A percentile compares a stretch with the other conserved stretches of the same genome.
These are phyloP conservation scores for Drosera spatulata DNA, from an alignment of 179 eudicot species.

Conservation along the genomic window DNA sequence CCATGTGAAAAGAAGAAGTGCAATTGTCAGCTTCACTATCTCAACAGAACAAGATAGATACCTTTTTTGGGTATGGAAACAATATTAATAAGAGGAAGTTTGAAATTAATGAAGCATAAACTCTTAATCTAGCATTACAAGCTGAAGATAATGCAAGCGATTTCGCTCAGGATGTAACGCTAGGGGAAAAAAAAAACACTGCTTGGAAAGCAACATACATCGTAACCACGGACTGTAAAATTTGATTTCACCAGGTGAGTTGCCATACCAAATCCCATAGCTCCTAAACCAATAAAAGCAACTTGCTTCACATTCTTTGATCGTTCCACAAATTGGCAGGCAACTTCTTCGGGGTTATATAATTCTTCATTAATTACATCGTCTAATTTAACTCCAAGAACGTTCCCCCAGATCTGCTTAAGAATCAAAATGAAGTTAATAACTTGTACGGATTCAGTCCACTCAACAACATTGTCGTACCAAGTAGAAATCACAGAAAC, in stretches of 20 bases:
- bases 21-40: no score
- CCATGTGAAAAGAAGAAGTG: no score
- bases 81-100: neutral
- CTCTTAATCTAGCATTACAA: no score
- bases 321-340: conserved; percentile 28
- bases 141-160: no score
- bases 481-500: neutral
- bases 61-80: no score
- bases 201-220: conserved; percentile 29
- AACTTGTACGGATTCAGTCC: no score
- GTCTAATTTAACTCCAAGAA: conserved; percentile 52
- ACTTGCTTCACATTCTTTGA: conserved; percentile 41
- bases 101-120: no score
- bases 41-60: no score
- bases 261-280: conserved; percentile 99
- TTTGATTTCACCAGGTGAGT: conserved; percentile 78
- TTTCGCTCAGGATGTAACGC: no score
- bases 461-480: neutral
- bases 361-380: conserved; percentile 66
- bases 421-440: neutral
- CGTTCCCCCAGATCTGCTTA: conserved; percentile 69
- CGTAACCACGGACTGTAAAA: conserved; percentile 68
- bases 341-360: conserved; percentile 72
- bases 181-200: no score
- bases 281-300: conserved; percentile 97